Evolutionary conservation across 108 stramenopile species (phyloP).

Genomic region (Chaetoceros tenuissimus): DNA sequence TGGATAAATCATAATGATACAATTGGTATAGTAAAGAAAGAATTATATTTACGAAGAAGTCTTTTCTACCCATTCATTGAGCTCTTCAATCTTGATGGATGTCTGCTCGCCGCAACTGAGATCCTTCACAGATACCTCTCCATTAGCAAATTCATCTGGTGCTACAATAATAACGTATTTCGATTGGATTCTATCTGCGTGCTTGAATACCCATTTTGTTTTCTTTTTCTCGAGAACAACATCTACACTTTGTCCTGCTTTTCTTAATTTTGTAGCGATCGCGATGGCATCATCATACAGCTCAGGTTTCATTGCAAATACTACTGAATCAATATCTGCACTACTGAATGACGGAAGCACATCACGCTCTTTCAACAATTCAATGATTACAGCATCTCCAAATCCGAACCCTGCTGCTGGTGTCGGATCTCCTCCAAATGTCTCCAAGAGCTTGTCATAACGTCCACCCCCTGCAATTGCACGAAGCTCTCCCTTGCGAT

Average conservation of each 20-base stretch:
- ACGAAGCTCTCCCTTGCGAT: conserved; percentile 88
- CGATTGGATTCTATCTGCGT: conserved; percentile 87
- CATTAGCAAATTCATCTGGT: conserved; percentile 76
- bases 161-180: conserved; percentile 83
- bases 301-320: conserved; percentile 75
- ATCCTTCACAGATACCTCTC: conserved; percentile 78
- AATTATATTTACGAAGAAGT: no score
- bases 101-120: conserved; percentile 55
- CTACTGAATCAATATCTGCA: conserved; percentile 65
- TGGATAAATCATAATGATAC: no score
- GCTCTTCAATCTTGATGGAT: conserved; percentile 42
- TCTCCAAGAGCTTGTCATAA: conserved; percentile 92
- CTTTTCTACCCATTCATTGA: conserved; percentile 40
- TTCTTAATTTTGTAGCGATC: conserved; percentile 56
- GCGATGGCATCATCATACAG: conserved; percentile 51
- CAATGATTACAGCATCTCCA: conserved; percentile 97
- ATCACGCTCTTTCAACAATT: conserved; percentile 82
- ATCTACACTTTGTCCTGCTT: conserved; percentile 81
- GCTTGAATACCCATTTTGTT: conserved; percentile 94
- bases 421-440: conserved; percentile 89
- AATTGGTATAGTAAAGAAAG: no score
- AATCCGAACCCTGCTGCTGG: conserved; percentile 98
- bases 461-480: conserved; percentile 97
- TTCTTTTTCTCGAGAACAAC: conserved; percentile 86
- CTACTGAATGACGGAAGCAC: conserved; percentile 83